phyloP scores from a whole-genome alignment of 305 asterid genomes.

The Fraxinus albicans region DNA sequence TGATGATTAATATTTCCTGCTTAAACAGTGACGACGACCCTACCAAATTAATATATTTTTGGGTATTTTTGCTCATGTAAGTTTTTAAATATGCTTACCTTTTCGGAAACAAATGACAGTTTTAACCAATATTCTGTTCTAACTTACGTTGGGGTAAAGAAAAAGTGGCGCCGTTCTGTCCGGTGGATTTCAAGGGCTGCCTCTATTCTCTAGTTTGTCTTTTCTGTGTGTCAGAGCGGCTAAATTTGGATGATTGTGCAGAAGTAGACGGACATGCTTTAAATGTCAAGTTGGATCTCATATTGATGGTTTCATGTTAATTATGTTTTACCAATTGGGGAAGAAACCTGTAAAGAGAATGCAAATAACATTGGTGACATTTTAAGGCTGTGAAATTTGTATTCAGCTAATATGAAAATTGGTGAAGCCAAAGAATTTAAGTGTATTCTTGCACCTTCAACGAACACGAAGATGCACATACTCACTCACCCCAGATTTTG shows the following conservation, averaged over 20 bases:
- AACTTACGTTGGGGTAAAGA: conserved; percentile 1
- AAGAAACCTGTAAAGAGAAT: background rate
- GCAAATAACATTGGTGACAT: background rate
- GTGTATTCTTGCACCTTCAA: background rate
- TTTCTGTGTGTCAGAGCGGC: background rate
- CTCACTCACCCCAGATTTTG: background rate
- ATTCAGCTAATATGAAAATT: background rate
- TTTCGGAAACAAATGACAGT: background rate
- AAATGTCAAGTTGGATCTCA: background rate
- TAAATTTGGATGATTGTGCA: background rate
- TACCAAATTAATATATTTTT: background rate
- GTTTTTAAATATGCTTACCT: background rate
- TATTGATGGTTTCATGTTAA: background rate
- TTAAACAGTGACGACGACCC: background rate
- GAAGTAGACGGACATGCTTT: background rate
- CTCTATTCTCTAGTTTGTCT: background rate
- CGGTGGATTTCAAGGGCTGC: background rate
- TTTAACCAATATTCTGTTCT: background rate
- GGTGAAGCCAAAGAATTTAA: conserved; percentile 6
- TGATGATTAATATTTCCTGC: background rate
- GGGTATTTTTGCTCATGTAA: background rate
- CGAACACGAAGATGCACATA: background rate
- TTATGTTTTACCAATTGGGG: background rate
- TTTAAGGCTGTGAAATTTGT: conserved; percentile 4
- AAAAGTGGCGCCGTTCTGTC: conserved; percentile 6